phyloP scores from a whole-genome alignment of 331 rosid genomes.

The Phaseolus coccineus region DNA sequence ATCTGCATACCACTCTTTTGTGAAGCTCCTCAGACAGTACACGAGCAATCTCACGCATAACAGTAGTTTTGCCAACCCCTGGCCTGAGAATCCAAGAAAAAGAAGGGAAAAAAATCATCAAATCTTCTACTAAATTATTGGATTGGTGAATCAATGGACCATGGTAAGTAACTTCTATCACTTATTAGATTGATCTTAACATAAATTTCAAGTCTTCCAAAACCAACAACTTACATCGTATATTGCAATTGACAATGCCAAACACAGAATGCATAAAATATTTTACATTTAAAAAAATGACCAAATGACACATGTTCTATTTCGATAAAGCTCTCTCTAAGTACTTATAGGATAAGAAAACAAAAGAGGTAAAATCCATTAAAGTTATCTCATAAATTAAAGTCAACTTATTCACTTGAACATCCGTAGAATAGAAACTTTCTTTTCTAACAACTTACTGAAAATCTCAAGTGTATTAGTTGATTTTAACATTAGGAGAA shows the following conservation, averaged over 20 bases:
- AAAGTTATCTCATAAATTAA: too few species aligned
- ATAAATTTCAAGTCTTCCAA: background rate
- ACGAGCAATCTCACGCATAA: conserved; percentile 73
- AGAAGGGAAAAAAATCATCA: background rate
- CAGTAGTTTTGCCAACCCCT: conserved; percentile 83
- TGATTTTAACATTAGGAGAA: background rate
- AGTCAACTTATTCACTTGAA: background rate
- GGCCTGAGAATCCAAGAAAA: conserved; percentile 56
- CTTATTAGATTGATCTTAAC: background rate
- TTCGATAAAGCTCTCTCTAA: background rate
- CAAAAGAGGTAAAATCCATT: background rate
- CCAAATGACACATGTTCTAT: background rate
- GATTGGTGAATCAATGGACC: conserved; percentile 10
- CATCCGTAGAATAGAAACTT: background rate
- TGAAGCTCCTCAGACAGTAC: conserved; percentile 67
- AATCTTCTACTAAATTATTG: background rate
- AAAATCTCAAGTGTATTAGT: too few species aligned
- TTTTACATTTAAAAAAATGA: background rate
- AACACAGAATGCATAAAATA: conserved; percentile 19
- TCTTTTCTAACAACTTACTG: background rate
- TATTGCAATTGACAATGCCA: conserved; percentile 10
- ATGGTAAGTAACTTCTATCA: conserved; percentile 26
- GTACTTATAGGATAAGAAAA: background rate
- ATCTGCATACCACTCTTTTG: conserved; percentile 69
- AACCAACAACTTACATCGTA: background rate